Evolutionary conservation across 441 rosid genomes (phyloP).

Genomic region (Capsella rubella): DNA sequence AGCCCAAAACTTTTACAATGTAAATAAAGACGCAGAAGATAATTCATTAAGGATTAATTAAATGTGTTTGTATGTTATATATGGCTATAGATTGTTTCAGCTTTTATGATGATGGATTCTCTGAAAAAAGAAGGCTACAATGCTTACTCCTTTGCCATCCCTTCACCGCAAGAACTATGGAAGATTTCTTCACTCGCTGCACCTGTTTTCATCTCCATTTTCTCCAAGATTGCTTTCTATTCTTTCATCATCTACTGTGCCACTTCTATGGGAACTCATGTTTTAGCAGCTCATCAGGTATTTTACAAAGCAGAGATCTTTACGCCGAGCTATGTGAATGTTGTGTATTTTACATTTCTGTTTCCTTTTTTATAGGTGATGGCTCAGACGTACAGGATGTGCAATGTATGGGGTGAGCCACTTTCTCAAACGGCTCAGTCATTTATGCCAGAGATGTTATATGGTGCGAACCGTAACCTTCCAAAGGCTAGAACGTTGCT

Average conservation of each 20-base stretch:
- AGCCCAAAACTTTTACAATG: constrained; percentile 1
- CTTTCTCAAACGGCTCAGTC: constrained; percentile 95
- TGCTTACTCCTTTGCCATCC: constrained; percentile 64
- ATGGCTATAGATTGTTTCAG: constrained; percentile 72
- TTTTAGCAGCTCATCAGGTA: constrained; percentile 96
- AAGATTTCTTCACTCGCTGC: constrained; percentile 70
- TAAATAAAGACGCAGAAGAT: constrained; percentile 4
- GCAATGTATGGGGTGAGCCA: constrained; percentile 86
- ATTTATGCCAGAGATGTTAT: constrained; percentile 91
- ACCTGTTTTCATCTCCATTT: constrained; percentile 76
- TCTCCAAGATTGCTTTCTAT: constrained; percentile 82
- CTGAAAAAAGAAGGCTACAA: constrained; percentile 77
- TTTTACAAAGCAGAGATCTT: constrained; percentile 18
- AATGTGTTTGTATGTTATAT: constrained; percentile 31
- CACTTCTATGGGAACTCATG: constrained; percentile 83
- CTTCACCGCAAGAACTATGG: constrained; percentile 64
- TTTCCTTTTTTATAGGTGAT: constrained; percentile 56
- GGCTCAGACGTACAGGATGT: constrained; percentile 80
- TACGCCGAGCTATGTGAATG: background rate
- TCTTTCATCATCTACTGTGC: constrained; percentile 80
- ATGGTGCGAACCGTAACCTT: constrained; percentile 67
- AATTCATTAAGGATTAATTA: constrained; percentile 7
- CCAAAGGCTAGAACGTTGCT: constrained; percentile 78
- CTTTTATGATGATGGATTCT: constrained; percentile 85
- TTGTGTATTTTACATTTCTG: background rate